Base-by-base conservation (phyloP, 352 stramenopile genomes). In the Pythium scleroteichum region DNA sequence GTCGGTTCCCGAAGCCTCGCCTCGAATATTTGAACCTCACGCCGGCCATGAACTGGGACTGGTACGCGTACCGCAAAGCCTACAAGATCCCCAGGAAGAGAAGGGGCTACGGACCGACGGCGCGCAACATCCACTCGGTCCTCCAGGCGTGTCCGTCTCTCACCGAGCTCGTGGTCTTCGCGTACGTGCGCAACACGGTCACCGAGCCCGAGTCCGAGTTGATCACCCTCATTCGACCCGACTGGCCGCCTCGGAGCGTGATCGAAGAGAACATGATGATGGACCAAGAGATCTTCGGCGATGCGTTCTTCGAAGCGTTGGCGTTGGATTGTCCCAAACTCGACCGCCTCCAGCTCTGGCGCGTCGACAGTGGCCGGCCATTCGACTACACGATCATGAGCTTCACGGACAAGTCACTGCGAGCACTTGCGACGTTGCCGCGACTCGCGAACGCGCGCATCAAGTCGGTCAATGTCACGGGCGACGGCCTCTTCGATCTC, bases 271-370 rank as follows among this genome's bases (percentile, higher is more conserved):
- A 29, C 4, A 26, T 41, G 32, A 27, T 48, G 26, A 4, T 64
- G 22, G 38, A 64, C 38, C 45, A 62, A 26, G 60, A 68, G 38
- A 45, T 57, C 44, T 68, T 68, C 62, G 61, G 61, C 4, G 61
- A 68, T 33, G 61, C 3, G 5, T 68, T 68, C 29, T 68, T 38
- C 29, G 39, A 39, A 29, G 48, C 53, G 1, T 1, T 63, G 0
- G 46, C 54, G 4, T 1, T 9, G 14, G 5, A 42, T 14, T 68
- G 53, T 17, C 46, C 27, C 2, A 20, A 33, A 16, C 38, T 63
- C 10, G 53, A 63, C 20, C 29, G 16, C 19, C 26, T 68, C 16
- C 24, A 17, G 5, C 40, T 68, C 7, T 19, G 42, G n/a, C 10
- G 22, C 23, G 16, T 44, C 1, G 12, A 27, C 6, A 6, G 61